Base-by-base conservation (phyloP, 1,284 basidiomycete genomes). In the Microbotryum violaceum region DNA sequence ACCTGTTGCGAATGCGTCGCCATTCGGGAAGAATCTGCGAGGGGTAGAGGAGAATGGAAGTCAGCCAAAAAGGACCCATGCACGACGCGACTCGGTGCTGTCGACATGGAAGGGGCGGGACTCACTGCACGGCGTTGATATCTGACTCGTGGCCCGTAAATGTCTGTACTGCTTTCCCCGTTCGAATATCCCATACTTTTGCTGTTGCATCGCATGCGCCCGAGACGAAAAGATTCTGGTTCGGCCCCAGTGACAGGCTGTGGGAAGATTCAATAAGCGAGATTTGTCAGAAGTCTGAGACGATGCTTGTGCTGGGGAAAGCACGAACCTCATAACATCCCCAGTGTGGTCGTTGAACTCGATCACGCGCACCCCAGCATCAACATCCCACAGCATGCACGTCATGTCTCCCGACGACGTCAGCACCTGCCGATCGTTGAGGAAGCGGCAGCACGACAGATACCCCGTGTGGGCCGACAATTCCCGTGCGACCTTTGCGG, bases 301-400 rank as follows among this genome's bases (percentile, higher is more conserved):
- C 23, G 9, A 42, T 29, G 9, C 25, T 10, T 21, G n/a, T 42
- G 8, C 27, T 23, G 14, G 42, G 50, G 27, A 37, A 4, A 20
- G 16, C 6, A 71, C 81, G 67, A 71, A 93, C 91, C 90, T 96
- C 94, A 97, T 97, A 64, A 98, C 94, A 79, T 98, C 94, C 52
- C 94, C 96, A 18, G 93, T 97, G 76, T 98, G 96, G 78, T 97
- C 96, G 74, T 89, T 94, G 77, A 98, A 98, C 78, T 97, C 94
- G 70, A 91, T 87, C 18, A 92, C 88, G 65, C 92, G 82, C 2
- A 92, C 90, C 68, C 94, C 96, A 31, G 91, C 90, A 76, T 97
- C 93, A 68, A 98, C 90, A 77, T 98, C 94, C 94, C 96, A 98
- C 47, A 97, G 82, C 91, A 98, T 97, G 76, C 96, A 97, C 48